These are phyloP conservation scores for Schoenoplectus tabernaemontani DNA, from an alignment of 202 grass and related monocot genomes.

Conservation along the genomic window DNA sequence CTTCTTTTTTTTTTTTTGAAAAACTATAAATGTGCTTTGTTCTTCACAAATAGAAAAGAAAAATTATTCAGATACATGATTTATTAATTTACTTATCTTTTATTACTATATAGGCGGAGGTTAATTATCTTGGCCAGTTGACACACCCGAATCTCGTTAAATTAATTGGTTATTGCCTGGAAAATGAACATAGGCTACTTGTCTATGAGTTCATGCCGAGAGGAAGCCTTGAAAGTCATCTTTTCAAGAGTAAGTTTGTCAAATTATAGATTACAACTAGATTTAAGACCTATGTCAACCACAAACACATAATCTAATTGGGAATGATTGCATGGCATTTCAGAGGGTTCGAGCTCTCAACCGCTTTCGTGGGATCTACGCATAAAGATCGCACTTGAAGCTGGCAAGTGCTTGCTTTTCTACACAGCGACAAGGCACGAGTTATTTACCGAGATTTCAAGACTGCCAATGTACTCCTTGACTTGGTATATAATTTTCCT, in stretches of 20 bases:
- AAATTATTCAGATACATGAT: neutral
- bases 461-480: slow-evolving; percentile 56
- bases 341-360: slow-evolving; percentile 38
- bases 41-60: neutral
- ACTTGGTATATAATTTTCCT: slow-evolving; percentile 31
- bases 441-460: slow-evolving; percentile 97
- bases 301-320: neutral
- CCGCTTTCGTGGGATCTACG: slow-evolving; percentile 57
- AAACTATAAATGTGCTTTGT: neutral
- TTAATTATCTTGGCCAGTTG: slow-evolving; percentile 55
- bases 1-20: neutral
- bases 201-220: slow-evolving; percentile 70
- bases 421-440: slow-evolving; percentile 42
- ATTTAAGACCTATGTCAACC: neutral
- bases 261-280: neutral
- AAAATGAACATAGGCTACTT: slow-evolving; percentile 56
- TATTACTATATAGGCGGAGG: slow-evolving; percentile 38
- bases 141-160: slow-evolving; percentile 51
- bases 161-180: slow-evolving; percentile 54
- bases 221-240: slow-evolving; percentile 72
- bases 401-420: slow-evolving; percentile 50
- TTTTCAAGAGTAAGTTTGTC: slow-evolving; percentile 44
- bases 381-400: slow-evolving; percentile 49
- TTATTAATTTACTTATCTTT: neutral
- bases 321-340: neutral